These are phyloP conservation scores for Gossypium davidsonii DNA, from an alignment of 441 rosid genomes.

Conservation along the genomic window DNA sequence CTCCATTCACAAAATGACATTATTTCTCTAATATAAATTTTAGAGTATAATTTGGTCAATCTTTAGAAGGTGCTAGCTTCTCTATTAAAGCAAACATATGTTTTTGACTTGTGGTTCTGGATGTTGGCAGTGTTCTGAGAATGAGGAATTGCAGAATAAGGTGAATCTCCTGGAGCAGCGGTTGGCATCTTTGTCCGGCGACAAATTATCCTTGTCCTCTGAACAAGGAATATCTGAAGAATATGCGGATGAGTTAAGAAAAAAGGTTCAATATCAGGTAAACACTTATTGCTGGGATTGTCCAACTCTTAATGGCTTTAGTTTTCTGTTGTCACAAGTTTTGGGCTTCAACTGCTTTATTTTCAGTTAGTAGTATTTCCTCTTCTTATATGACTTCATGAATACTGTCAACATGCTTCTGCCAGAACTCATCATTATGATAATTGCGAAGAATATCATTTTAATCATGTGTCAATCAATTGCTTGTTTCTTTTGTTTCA, in stretches of 20 bases:
- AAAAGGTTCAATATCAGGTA: conserved; percentile 79
- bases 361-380: neutral
- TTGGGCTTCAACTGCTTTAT: neutral
- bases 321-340: neutral
- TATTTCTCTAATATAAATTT: neutral
- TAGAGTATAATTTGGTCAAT: neutral
- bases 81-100: neutral
- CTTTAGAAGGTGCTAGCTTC: conserved; percentile 9
- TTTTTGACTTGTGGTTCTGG: conserved; percentile 7
- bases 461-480: neutral
- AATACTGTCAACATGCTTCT: neutral
- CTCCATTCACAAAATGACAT: neutral
- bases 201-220: conserved; percentile 34
- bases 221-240: conserved; percentile 40
- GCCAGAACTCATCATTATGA: neutral
- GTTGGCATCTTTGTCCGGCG: conserved; percentile 41
- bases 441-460: neutral
- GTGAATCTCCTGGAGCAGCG: conserved; percentile 57
- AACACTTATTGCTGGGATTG: conserved; percentile 1
- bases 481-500: neutral
- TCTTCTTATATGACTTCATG: neutral
- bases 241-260: conserved; percentile 58
- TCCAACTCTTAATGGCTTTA: neutral
- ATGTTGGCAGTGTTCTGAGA: conserved; percentile 63
- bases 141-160: conserved; percentile 70